Conservation (phyloP, 2,329 filamentous ascomycete genomes). For the Lasiodiplodia citricola region DNA sequence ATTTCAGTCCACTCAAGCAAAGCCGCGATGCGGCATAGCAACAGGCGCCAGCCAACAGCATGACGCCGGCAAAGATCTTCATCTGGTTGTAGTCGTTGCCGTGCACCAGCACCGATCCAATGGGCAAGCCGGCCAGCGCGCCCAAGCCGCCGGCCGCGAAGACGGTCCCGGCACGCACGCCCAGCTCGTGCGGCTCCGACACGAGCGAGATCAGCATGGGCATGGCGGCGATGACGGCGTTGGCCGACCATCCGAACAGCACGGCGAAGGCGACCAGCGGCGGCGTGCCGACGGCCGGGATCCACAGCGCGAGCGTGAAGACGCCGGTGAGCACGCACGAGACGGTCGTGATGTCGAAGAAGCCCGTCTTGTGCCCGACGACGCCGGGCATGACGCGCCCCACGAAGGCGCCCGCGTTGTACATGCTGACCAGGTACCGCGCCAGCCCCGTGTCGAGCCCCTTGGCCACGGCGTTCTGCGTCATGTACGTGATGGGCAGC, state of each 20-base stretch:
- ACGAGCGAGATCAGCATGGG: neutral
- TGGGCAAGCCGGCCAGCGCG: neutral
- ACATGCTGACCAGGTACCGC: conserved; percentile 56
- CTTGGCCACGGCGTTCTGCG: conserved; percentile 45
- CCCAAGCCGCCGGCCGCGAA: neutral
- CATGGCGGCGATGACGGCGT: conserved; percentile 56
- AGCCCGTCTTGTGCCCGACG: conserved; percentile 59
- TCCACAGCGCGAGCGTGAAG: conserved; percentile 58
- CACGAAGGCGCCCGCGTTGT: conserved; percentile 58
- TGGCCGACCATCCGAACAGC: conserved; percentile 59
- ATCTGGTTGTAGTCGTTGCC: neutral
- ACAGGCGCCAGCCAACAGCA: neutral
- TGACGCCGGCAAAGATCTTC: neutral
- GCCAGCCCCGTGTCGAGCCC: conserved; percentile 53
- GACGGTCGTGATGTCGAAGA: conserved; percentile 59
- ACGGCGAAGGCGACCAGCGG: conserved; percentile 53
- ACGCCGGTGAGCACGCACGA: conserved; percentile 53
- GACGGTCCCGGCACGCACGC: neutral
- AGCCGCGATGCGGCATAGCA: neutral
- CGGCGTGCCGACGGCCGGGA: conserved; percentile 29
- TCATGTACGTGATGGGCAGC: conserved; percentile 57
- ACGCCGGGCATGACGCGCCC: conserved; percentile 62
- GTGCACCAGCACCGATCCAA: neutral
- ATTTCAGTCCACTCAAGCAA: neutral
- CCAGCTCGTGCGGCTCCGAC: neutral